Percentiles rank a stretch among this genome's conserved stretches.
These are phyloP conservation scores for Mrakia blollopis DNA, from an alignment of 768 basidiomycete genomes.

Conservation along the genomic window DNA sequence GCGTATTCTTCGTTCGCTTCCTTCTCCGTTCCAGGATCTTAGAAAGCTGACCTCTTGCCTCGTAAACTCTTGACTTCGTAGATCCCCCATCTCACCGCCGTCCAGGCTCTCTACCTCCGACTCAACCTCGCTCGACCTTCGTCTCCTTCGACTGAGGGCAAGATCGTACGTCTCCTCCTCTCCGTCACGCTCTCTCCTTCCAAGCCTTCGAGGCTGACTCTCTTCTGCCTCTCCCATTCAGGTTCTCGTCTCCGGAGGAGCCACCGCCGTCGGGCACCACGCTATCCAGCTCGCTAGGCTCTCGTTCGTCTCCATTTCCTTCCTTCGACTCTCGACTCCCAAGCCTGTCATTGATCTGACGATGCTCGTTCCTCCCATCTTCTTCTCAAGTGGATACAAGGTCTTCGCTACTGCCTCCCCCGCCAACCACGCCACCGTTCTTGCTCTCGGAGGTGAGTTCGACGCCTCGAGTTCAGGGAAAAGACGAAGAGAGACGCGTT, in stretches of 20 bases:
- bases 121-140: conserved; percentile 16
- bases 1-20: neutral
- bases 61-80: neutral
- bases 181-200: neutral
- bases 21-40: too few relatives aligned
- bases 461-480: neutral
- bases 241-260: conserved; percentile 9
- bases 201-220: neutral
- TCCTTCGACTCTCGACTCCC: neutral
- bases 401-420: conserved; percentile 51
- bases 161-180: neutral
- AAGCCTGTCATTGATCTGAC: neutral
- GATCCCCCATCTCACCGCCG: conserved; percentile 26
- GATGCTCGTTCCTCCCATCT: neutral
- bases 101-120: conserved; percentile 15
- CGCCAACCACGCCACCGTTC: conserved; percentile 45
- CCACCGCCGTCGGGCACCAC: conserved; percentile 41
- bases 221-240: neutral
- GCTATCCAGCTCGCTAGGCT: conserved; percentile 50
- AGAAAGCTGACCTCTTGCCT: too few relatives aligned
- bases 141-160: neutral
- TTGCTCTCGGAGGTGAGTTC: conserved; percentile 45
- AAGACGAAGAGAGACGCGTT: neutral
- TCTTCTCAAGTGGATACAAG: conserved; percentile 43
- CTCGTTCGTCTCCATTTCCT: neutral